phyloP scores from a whole-genome alignment of 2,329 filamentous ascomycete species.

The Phoma herbarum region DNA sequence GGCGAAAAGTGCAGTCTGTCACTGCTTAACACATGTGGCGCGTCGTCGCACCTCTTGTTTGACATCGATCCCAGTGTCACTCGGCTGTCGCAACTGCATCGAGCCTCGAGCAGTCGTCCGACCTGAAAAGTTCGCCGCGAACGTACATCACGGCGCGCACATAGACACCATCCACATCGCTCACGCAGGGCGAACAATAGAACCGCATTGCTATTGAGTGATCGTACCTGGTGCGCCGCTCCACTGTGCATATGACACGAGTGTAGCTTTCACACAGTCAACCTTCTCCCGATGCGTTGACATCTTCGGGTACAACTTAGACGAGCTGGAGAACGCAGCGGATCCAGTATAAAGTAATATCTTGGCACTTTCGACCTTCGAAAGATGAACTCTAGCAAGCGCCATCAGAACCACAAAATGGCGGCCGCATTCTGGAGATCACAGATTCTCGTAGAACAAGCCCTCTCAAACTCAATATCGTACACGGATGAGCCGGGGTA shows the following conservation, averaged over 20 bases:
- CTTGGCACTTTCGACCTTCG: slow-evolving; percentile 1
- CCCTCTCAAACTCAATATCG: too few relatives aligned
- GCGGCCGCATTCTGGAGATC: background rate
- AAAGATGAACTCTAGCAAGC: background rate
- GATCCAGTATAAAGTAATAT: background rate
- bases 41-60: slow-evolving; percentile 4
- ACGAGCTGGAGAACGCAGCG: background rate
- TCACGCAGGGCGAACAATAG: background rate
- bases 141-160: background rate
- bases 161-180: background rate
- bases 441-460: background rate
- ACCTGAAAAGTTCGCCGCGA: background rate
- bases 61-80: background rate
- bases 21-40: background rate
- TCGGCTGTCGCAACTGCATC: background rate
- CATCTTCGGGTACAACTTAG: background rate
- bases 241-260: background rate
- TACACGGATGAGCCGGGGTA: too few relatives aligned
- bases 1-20: background rate
- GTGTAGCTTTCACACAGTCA: background rate
- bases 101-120: background rate
- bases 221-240: background rate
- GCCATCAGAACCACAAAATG: background rate
- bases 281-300: background rate
- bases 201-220: background rate